Base-by-base conservation (phyloP, 305 asterid species). In the Plantago coronopus region DNA sequence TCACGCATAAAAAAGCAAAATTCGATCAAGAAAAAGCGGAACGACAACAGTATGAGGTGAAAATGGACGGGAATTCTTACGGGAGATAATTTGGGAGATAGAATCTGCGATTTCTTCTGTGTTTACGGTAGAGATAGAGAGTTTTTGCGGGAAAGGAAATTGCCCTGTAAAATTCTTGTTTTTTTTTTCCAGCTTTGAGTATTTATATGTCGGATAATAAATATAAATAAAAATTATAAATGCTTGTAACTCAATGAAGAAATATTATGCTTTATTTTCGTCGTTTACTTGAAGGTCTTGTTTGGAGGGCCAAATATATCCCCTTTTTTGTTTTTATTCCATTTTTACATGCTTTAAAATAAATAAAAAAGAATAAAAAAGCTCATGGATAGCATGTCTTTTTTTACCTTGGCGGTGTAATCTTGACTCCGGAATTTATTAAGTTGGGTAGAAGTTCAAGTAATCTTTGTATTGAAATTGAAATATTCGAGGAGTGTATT, bases 91-190 rank as follows among this genome's bases (percentile, higher is more conserved):
- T 60, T 23, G 16, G 38, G 57, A 51, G 14, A 51, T 14, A 22
- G 37, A 53, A 53, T 53, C 58, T 53, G n/a, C 40, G 58, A 53
- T 57, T 27, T 20, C 20, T 60, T 67, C 50, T 56, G 37, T 48
- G 54, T 50, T 21, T 51, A 45, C 37, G 60, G 61, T 53, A 37
- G 27, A 37, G 49, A 18, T 48, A 43, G 67, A 69, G 56, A 56
- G 54, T 22, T 61, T 66, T 66, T 72, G 78, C 69, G 76, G 81
- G 76, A 72, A 72, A 69, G 61, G 48, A 60, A 64, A 65, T 31
- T 57, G 51, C 66, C 43, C 44, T 51, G 66, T 70, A 68, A 76
- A 37, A 5, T 37, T 37, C 14, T 37, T 8, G 8, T 37, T 7
- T 8, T 37, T 62, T 66, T 65, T 59, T 62, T 55, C 16, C 1